Base-by-base conservation (phyloP, 441 rosid genomes). In the Erysimum cheiri region DNA sequence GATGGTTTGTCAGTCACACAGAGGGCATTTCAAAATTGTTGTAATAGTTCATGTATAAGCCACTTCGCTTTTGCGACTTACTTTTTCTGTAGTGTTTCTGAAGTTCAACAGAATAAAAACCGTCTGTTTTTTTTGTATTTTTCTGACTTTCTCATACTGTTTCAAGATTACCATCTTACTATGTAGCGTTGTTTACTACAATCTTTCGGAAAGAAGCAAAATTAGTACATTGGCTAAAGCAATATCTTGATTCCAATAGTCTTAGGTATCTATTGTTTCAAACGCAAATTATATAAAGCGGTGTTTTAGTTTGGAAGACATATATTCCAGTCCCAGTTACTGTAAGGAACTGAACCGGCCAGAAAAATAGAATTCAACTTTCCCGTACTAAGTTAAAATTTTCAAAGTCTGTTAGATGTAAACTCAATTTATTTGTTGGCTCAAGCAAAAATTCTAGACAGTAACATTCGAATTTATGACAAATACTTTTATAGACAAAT, bases 151-250 rank as follows among this genome's bases (percentile, higher is more conserved):
- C 5, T 47, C 50, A 64, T 37, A 13, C 14, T 4, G 49, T 44
- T 63, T 65, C 48, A 11, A 67, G 35, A 15, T 50, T 60, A 12
- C 33, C 40, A 59, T 53, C 64, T 43, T 60, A 11, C 35, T 37
- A 13, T 12, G 17, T 44, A 13, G 15, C 8, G 13, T 58, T 60
- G 62, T 67, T 56, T 13, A 24, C 24, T 57, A 47, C 33, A 52
- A 24, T 26, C 14, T 31, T 58, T 4, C 22, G 62, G 8, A 32
- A 4, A 26, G 31, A 22, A 43, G 8, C 19, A n/a, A n/a, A 43
- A 37, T 8, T 39, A 37, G 49, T 48, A 15, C 6, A 7, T 12
- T 19, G 3, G 44, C 60, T 52, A 24, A 33, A 61, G 55, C 48
- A 44, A 32, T 3, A 44, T 50, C 3, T 69, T 59, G 31, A 40